These are phyloP conservation scores for Apophysomyces elegans DNA, from an alignment of 371 early-diverging fungal species.

Conservation along the genomic window DNA sequence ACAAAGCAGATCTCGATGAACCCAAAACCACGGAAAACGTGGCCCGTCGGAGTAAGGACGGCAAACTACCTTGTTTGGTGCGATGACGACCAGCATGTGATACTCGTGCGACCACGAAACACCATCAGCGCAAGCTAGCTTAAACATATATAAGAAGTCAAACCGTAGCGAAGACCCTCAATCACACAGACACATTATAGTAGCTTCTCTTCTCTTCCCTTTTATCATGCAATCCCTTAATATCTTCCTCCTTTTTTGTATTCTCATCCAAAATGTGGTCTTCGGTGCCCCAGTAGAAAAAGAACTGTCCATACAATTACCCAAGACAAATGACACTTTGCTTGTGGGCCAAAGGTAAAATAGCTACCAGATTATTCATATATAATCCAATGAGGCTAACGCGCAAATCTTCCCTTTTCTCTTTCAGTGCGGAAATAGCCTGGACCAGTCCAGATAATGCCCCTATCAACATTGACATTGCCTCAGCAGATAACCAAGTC, in stretches of 20 bases:
- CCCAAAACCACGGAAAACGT: no score
- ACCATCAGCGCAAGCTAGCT: neutral
- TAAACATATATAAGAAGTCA: neutral
- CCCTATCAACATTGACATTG: neutral
- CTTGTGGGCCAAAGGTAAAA: neutral
- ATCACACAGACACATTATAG: no score
- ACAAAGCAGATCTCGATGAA: no score
- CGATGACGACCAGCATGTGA: slow-evolving; percentile 1
- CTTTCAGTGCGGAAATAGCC: neutral
- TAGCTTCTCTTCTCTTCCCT: neutral
- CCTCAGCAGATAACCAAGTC: neutral
- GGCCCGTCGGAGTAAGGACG: neutral
- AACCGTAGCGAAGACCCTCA: neutral
- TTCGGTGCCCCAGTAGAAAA: neutral
- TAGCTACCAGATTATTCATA: no score
- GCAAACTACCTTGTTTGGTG: slow-evolving; percentile 1
- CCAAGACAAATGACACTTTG: neutral
- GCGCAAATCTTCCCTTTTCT: no score
- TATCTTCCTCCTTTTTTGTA: neutral
- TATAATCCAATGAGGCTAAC: no score
- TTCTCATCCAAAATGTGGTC: neutral
- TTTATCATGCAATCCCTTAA: neutral
- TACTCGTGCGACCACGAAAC: neutral
- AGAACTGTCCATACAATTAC: neutral
- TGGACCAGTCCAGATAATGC: neutral